Evolutionary conservation across 352 stramenopile genomes (phyloP).

Genomic region (Phytophthora ohioensis): DNA sequence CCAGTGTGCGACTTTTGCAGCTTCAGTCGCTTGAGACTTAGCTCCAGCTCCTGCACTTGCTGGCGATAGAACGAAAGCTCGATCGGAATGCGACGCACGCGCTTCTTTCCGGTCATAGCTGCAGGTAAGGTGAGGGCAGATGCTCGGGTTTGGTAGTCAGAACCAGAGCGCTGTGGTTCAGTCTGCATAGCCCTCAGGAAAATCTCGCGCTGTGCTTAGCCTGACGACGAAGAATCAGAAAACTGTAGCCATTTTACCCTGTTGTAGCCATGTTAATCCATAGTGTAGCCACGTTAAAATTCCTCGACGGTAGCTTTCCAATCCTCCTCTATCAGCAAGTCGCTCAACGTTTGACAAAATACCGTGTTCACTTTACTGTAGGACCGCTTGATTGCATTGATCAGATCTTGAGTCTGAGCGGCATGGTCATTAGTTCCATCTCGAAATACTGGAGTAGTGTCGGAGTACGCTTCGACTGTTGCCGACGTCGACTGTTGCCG

Average conservation of each 20-base stretch:
- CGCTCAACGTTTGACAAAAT: constrained; percentile 6
- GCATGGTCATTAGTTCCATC: neutral
- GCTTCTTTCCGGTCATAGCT: constrained; percentile 8
- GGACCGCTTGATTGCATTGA: neutral
- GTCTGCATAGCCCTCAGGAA: no score
- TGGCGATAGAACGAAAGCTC: constrained; percentile 38
- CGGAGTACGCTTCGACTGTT: neutral
- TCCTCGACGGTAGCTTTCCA: neutral
- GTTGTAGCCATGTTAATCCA: no score
- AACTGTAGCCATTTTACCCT: neutral
- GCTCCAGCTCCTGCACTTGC: constrained; percentile 41
- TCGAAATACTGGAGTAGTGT: constrained; percentile 5
- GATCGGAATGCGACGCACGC: constrained; percentile 21
- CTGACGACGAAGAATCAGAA: neutral
- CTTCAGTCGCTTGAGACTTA: constrained; percentile 25
- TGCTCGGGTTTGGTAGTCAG: no score
- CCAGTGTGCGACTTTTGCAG: neutral
- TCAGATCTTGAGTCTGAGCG: neutral
- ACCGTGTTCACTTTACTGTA: neutral
- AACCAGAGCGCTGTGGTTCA: neutral
- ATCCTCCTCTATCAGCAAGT: constrained; percentile 7
- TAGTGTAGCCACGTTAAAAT: neutral
- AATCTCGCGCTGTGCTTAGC: neutral
- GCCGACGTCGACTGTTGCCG: neutral
- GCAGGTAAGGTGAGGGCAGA: no score